Conservation (phyloP, 225 moss, liverwort and hornwort genomes). For the Anthoceros angustus region DNA sequence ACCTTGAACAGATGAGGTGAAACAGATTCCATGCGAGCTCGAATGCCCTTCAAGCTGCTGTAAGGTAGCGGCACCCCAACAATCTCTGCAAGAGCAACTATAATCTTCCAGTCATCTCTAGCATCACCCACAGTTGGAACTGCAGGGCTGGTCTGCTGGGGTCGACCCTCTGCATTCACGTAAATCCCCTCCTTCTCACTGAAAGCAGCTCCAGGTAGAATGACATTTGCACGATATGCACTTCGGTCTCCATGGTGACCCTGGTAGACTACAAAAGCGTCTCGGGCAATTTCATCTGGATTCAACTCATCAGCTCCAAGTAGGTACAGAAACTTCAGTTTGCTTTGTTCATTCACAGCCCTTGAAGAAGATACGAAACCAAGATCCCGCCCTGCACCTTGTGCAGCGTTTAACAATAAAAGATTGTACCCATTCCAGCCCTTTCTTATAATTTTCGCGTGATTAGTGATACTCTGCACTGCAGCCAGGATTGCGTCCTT, state of each 20-base stretch:
- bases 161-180: slow-evolving; percentile 71
- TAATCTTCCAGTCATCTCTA: slow-evolving; percentile 95
- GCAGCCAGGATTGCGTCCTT: slow-evolving; percentile 61
- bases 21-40: slow-evolving; percentile 69
- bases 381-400: slow-evolving; percentile 79
- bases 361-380: slow-evolving; percentile 69
- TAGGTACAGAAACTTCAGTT: slow-evolving; percentile 63
- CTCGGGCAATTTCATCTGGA: slow-evolving; percentile 50
- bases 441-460: slow-evolving; percentile 43
- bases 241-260: slow-evolving; percentile 92
- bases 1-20: slow-evolving; percentile 59
- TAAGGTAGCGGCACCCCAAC: slow-evolving; percentile 69
- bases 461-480: slow-evolving; percentile 50
- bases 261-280: slow-evolving; percentile 92
- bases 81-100: slow-evolving; percentile 65
- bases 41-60: slow-evolving; percentile 48
- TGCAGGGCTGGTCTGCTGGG: slow-evolving; percentile 63
- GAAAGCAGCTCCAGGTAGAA: slow-evolving; percentile 73
- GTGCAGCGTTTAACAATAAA: slow-evolving; percentile 70
- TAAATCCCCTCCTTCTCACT: slow-evolving; percentile 89
- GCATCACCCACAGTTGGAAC: slow-evolving; percentile 92
- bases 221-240: slow-evolving; percentile 81
- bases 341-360: slow-evolving; percentile 31
- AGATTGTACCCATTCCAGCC: slow-evolving; percentile 91
- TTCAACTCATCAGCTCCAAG: slow-evolving; percentile 82